Conservation (phyloP, 495 filamentous ascomycete species). For the Amphirosellinia nigrospora region DNA sequence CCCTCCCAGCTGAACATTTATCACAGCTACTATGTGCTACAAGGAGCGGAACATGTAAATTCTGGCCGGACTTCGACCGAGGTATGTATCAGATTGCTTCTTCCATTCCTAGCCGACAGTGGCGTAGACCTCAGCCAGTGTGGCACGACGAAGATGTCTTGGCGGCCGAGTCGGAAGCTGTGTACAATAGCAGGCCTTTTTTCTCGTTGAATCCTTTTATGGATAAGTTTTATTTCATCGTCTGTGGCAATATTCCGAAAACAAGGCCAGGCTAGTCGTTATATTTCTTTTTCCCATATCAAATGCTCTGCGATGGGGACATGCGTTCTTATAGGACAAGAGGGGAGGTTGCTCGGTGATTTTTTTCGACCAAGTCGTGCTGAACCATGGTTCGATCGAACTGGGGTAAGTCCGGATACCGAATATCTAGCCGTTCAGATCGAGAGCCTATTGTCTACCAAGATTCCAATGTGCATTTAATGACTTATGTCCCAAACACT, state of each 20-base stretch:
- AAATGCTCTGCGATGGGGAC: not conserved
- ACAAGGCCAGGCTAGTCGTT: not conserved
- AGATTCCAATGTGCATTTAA: constrained; percentile 4
- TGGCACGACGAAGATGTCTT: not conserved
- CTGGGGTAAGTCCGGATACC: constrained; percentile 15
- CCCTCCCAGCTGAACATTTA: not conserved
- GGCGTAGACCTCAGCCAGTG: not conserved
- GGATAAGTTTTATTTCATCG: not conserved
- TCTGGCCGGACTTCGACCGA: not conserved
- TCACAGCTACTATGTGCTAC: not conserved
- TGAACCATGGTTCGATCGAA: constrained; percentile 2
- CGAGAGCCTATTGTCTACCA: not conserved
- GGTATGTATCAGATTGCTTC: not conserved
- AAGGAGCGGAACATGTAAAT: not conserved
- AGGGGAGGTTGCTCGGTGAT: not conserved
- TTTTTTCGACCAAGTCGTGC: constrained; percentile 6
- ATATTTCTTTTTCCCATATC: not conserved
- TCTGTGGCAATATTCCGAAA: not conserved
- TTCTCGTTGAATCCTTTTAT: not conserved
- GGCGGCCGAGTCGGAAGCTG: not conserved
- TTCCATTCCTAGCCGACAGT: not conserved
- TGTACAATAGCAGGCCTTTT: not conserved
- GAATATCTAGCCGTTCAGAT: constrained; percentile 13
- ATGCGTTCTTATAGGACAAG: not conserved
- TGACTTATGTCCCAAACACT: not conserved